phyloP scores from a whole-genome alignment of 2,329 filamentous ascomycete genomes.

The Helminthosporium solani region DNA sequence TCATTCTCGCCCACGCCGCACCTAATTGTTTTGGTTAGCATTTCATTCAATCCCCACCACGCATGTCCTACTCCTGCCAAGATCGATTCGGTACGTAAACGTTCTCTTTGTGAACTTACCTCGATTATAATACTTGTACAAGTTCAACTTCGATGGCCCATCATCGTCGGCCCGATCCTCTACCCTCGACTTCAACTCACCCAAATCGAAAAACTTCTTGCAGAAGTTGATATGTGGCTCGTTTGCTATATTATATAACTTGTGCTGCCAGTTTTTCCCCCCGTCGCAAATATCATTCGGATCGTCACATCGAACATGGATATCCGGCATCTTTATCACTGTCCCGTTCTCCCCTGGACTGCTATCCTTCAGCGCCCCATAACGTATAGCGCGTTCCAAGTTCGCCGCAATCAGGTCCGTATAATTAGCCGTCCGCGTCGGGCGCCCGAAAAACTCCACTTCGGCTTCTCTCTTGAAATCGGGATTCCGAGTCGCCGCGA shows the following conservation, averaged over 20 bases:
- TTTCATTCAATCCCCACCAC: background rate
- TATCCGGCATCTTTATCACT: conserved; percentile 26
- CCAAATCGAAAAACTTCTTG: conserved; percentile 29
- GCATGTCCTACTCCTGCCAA: too few relatives aligned
- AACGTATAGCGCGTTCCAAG: conserved; percentile 31
- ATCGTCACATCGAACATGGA: conserved; percentile 39
- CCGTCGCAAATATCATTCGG: conserved; percentile 29
- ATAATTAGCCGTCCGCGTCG: conserved; percentile 26
- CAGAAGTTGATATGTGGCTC: conserved; percentile 40
- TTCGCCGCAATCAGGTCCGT: conserved; percentile 31
- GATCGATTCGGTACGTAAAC: too few relatives aligned
- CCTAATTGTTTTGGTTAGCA: conserved; percentile 10
- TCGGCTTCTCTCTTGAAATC: conserved; percentile 24
- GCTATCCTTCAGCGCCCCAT: conserved; percentile 25
- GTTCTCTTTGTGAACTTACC: too few relatives aligned
- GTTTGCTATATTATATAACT: conserved; percentile 39
- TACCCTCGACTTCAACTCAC: conserved; percentile 24
- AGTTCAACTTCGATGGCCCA: conserved; percentile 19
- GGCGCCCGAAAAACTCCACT: conserved; percentile 32
- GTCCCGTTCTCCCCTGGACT: conserved; percentile 25
- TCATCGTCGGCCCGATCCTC: conserved; percentile 24
- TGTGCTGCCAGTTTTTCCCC: conserved; percentile 30
- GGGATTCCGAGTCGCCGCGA: conserved; percentile 26
- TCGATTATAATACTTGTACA: conserved; percentile 38
- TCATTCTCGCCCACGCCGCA: conserved; percentile 37